Conservation (phyloP, 331 rosid genomes). For the Spiraea crenata region DNA sequence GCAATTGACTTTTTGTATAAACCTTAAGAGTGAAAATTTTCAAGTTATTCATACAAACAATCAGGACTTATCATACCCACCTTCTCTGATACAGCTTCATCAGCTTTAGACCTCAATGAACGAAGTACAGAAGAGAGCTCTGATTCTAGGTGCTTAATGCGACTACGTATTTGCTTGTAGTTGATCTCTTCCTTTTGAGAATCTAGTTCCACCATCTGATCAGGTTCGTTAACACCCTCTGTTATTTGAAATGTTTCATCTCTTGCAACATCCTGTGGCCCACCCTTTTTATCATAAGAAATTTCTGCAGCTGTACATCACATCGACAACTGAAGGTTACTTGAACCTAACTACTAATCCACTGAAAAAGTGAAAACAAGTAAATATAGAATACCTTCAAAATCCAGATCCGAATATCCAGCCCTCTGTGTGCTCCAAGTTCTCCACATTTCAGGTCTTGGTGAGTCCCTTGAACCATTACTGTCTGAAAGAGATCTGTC, state of each 20-base stretch:
- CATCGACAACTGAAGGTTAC: constrained; percentile 28
- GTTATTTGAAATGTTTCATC: constrained; percentile 26
- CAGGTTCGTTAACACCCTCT: constrained; percentile 24
- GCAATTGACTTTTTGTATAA: not conserved
- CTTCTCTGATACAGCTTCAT: constrained; percentile 28
- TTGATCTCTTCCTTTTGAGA: constrained; percentile 30
- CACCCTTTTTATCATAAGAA: constrained; percentile 34
- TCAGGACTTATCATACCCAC: constrained; percentile 32
- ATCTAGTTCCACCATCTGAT: constrained; percentile 31
- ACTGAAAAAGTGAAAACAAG: not conserved
- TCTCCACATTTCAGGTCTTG: constrained; percentile 53
- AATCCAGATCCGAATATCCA: constrained; percentile 44
- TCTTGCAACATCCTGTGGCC: constrained; percentile 29
- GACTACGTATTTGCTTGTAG: constrained; percentile 42
- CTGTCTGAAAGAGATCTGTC: constrained; percentile 28
- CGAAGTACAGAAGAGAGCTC: constrained; percentile 61
- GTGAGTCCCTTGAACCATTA: constrained; percentile 37
- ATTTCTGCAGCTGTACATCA: constrained; percentile 58
- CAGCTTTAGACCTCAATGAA: constrained; percentile 49
- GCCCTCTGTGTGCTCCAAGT: constrained; percentile 65
- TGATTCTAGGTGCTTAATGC: constrained; percentile 53
- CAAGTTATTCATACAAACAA: not conserved
- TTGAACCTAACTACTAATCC: constrained; percentile 13
- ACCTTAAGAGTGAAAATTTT: not conserved
- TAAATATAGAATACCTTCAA: constrained; percentile 55